A percentile compares a stretch with the other conserved stretches of the same genome.
Evolutionary conservation across 495 filamentous ascomycete genomes (phyloP).

Genomic region (Podospora conica): DNA sequence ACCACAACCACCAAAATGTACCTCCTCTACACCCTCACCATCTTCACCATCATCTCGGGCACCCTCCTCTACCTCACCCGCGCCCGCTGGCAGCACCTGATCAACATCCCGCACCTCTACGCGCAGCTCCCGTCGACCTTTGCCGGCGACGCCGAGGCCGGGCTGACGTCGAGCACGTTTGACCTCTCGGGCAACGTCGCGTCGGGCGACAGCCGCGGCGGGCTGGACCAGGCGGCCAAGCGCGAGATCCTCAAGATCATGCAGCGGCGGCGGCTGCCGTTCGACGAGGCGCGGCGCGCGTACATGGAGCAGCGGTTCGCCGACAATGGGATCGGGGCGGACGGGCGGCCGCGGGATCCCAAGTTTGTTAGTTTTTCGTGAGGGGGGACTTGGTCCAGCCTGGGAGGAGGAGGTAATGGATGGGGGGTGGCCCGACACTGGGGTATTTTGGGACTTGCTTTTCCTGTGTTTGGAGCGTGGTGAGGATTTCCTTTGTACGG

Average conservation of each 20-base stretch:
- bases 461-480: background rate
- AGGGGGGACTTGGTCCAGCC: too few relatives aligned
- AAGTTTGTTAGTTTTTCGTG: constrained; percentile 92
- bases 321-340: constrained; percentile 79
- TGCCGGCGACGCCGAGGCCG: constrained; percentile 73
- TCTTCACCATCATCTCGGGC: constrained; percentile 54
- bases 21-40: constrained; percentile 67
- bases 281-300: constrained; percentile 85
- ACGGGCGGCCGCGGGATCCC: constrained; percentile 83
- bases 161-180: constrained; percentile 74
- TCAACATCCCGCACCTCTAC: constrained; percentile 61
- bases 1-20: constrained; percentile 49
- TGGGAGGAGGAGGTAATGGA: too few relatives aligned
- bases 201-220: constrained; percentile 65
- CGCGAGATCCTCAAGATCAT: constrained; percentile 79
- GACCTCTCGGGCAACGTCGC: constrained; percentile 73
- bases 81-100: constrained; percentile 67
- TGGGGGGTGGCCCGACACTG: background rate
- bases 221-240: constrained; percentile 75
- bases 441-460: background rate
- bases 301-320: constrained; percentile 79
- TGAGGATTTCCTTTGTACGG: background rate
- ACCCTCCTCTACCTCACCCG: constrained; percentile 75
- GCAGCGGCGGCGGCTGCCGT: constrained; percentile 65
- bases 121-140: constrained; percentile 61